Conservation (phyloP, 257 asterid genomes). For the Ilex asprella region DNA sequence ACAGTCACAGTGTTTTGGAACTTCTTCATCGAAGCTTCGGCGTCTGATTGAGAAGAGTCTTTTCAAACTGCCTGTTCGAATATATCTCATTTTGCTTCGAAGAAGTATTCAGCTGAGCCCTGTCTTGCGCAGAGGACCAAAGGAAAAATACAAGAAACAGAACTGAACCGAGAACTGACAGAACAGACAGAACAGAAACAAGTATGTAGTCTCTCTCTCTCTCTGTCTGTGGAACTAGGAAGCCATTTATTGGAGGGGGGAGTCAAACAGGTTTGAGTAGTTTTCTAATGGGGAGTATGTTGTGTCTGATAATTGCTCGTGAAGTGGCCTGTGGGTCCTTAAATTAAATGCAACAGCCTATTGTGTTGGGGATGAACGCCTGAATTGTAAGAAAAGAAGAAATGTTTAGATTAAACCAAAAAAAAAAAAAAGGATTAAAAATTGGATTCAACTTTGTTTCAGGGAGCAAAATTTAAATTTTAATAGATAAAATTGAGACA, state of each 20-base stretch:
- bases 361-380: no score
- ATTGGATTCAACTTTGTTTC: no score
- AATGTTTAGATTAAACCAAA: no score
- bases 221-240: background rate
- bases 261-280: no score
- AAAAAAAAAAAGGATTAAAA: no score
- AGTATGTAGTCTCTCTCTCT: background rate
- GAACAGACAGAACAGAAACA: background rate
- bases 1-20: conserved; percentile 23
- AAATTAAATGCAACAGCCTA: no score
- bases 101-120: background rate
- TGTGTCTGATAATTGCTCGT: no score
- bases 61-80: conserved; percentile 64
- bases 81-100: conserved; percentile 46
- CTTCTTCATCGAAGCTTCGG: conserved; percentile 37
- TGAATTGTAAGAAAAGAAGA: no score
- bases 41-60: conserved; percentile 64
- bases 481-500: no score
- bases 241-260: background rate
- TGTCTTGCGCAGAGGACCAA: background rate
- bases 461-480: no score
- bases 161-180: background rate
- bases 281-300: no score
- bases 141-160: background rate
- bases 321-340: no score